Conservation (phyloP, 2,329 filamentous ascomycete species). For the Arthrobotrys conoides region DNA sequence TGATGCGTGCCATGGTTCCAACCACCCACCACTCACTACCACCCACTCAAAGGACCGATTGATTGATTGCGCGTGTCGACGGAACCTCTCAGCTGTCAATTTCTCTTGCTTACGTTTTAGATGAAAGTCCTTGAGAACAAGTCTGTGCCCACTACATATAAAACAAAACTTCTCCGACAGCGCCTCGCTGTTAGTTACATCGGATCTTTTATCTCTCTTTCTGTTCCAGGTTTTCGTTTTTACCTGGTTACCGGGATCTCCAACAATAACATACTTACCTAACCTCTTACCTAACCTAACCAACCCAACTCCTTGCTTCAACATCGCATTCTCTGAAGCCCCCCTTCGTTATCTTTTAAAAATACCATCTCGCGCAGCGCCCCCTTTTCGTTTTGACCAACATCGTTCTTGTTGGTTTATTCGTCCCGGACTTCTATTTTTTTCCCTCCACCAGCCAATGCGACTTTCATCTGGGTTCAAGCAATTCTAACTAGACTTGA, state of each 20-base stretch:
- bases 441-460: no score
- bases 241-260: not conserved
- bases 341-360: not conserved
- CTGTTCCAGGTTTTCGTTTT: not conserved
- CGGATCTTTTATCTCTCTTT: no score
- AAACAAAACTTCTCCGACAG: not conserved
- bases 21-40: slow-evolving; percentile 11
- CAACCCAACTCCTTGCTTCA: slow-evolving; percentile 18
- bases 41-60: slow-evolving; percentile 1
- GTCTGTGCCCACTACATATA: no score
- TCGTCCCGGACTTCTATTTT: not conserved
- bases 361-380: not conserved
- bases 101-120: slow-evolving; percentile 3
- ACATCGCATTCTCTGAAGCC: not conserved
- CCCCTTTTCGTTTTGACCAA: not conserved
- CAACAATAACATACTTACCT: no score
- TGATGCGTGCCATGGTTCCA: slow-evolving; percentile 13
- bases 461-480: not conserved
- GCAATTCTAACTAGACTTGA: not conserved
- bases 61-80: slow-evolving; percentile 21
- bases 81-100: slow-evolving; percentile 27
- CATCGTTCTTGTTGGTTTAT: not conserved
- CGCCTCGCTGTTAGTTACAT: not conserved
- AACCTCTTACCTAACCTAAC: no score
- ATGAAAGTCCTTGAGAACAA: not conserved